phyloP scores from a whole-genome alignment of 805 yeast species.

The Schwanniomyces occidentalis region DNA sequence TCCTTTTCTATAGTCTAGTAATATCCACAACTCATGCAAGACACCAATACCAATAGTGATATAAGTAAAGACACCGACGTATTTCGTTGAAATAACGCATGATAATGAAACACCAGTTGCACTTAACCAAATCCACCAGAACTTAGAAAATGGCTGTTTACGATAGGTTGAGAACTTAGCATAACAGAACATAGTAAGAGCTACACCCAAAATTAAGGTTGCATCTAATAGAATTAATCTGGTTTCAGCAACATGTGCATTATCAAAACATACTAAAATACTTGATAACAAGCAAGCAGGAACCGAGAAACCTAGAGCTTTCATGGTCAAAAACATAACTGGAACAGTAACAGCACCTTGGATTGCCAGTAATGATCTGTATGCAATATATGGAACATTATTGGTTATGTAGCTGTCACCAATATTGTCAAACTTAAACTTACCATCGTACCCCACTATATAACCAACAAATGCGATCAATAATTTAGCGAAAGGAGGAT shows the following conservation, averaged over 20 bases:
- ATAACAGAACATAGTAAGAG: conserved; percentile 74
- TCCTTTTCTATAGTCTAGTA: conserved; percentile 72
- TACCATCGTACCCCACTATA: conserved; percentile 87
- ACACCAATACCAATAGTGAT: conserved; percentile 88
- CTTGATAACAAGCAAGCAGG: conserved; percentile 79
- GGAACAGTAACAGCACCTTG: conserved; percentile 84
- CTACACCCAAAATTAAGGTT: conserved; percentile 80
- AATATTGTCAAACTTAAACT: conserved; percentile 85
- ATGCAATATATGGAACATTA: conserved; percentile 83
- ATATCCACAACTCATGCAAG: conserved; percentile 79
- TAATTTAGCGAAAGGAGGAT: conserved; percentile 96
- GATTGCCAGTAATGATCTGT: conserved; percentile 76
- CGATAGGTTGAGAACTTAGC: conserved; percentile 74
- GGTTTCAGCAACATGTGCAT: conserved; percentile 88
- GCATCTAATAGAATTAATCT: conserved; percentile 91
- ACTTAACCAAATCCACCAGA: conserved; percentile 89
- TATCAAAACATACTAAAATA: conserved; percentile 75
- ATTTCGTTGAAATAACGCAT: conserved; percentile 91
- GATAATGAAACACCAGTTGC: conserved; percentile 85
- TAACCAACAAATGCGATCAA: conserved; percentile 89
- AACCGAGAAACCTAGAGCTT: conserved; percentile 78
- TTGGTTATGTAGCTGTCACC: conserved; percentile 79
- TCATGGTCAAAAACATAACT: conserved; percentile 77
- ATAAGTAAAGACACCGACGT: conserved; percentile 93
- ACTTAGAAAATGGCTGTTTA: conserved; percentile 57